Percentiles rank a stretch among this genome's conserved stretches.
These are phyloP conservation scores for Litsea cubeba DNA, from an alignment of 164 flowering plant genomes.

Conservation along the genomic window DNA sequence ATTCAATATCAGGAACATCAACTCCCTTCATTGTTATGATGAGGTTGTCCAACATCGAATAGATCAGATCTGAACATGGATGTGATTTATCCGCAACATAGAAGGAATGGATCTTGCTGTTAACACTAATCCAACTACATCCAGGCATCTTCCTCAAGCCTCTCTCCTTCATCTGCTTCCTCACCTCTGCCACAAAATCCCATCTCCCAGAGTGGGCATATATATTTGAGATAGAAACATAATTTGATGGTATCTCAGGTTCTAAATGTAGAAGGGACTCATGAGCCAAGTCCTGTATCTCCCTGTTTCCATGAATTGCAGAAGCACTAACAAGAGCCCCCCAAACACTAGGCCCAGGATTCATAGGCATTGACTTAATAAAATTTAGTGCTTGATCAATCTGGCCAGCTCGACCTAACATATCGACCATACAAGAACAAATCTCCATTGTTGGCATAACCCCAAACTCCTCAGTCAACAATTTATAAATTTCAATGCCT, in stretches of 20 bases:
- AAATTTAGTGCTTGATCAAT: conserved; percentile 54
- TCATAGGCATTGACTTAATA: conserved; percentile 48
- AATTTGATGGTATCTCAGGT: conserved; percentile 67
- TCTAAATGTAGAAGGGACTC: conserved; percentile 47
- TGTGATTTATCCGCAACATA: conserved; percentile 58
- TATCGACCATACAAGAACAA: conserved; percentile 64
- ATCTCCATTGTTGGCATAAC: conserved; percentile 54
- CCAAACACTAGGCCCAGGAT: conserved; percentile 70
- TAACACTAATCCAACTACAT: conserved; percentile 70
- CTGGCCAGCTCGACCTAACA: conserved; percentile 60
- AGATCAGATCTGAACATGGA: conserved; percentile 33
- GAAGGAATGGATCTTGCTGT: conserved; percentile 41
- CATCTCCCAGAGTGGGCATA: conserved; percentile 58
- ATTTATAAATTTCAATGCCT: conserved; percentile 45
- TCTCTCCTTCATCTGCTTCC: conserved; percentile 49
- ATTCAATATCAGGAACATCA: conserved; percentile 16
- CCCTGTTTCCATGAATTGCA: conserved; percentile 40
- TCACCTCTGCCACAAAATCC: conserved; percentile 60
- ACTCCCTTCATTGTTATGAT: conserved; percentile 33
- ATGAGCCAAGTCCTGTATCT: conserved; percentile 53
- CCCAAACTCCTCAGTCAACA: conserved; percentile 21
- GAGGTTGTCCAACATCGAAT: conserved; percentile 43
- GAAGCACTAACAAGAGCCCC: conserved; percentile 59
- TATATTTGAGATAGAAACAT: conserved; percentile 53
- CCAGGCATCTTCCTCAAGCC: conserved; percentile 61